Conservation (phyloP, 176 grass and related monocot genomes). For the Eleusine indica region DNA sequence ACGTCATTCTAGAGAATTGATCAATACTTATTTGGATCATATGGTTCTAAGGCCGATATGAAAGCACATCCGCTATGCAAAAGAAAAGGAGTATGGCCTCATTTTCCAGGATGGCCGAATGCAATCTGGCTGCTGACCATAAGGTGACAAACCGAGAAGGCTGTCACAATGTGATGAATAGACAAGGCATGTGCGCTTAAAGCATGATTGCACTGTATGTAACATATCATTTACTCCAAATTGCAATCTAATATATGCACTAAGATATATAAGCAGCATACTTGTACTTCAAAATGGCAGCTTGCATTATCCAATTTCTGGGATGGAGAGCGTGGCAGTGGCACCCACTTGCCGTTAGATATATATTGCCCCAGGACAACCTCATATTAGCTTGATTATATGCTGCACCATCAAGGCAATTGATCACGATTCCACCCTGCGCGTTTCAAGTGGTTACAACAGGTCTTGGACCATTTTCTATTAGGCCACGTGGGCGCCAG, state of each 20-base stretch:
- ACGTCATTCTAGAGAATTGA: too few relatives aligned
- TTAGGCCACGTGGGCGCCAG: not conserved
- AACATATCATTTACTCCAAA: conserved; percentile 40
- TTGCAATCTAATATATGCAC: not conserved
- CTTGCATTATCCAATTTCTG: not conserved
- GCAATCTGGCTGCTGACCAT: not conserved
- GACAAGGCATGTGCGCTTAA: conserved; percentile 40
- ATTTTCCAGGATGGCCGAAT: not conserved
- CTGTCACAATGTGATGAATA: not conserved
- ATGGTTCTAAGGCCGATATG: too few relatives aligned
- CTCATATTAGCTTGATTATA: conserved; percentile 28
- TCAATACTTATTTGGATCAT: too few relatives aligned
- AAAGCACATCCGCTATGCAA: too few relatives aligned
- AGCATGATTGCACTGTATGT: conserved; percentile 11
- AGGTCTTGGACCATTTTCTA: conserved; percentile 35
- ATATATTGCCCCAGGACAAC: not conserved
- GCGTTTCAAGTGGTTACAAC: conserved; percentile 33
- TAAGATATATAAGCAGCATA: conserved; percentile 29
- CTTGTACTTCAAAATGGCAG: conserved; percentile 35
- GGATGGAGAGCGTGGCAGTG: not conserved
- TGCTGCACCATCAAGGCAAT: conserved; percentile 34
- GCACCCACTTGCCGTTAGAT: conserved; percentile 22
- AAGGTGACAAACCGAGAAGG: not conserved
- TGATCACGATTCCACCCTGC: conserved; percentile 39
- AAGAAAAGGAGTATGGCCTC: too few relatives aligned